Evolutionary conservation across 495 filamentous ascomycete species (phyloP).

Genomic region (Staphylotrichum longicolle): DNA sequence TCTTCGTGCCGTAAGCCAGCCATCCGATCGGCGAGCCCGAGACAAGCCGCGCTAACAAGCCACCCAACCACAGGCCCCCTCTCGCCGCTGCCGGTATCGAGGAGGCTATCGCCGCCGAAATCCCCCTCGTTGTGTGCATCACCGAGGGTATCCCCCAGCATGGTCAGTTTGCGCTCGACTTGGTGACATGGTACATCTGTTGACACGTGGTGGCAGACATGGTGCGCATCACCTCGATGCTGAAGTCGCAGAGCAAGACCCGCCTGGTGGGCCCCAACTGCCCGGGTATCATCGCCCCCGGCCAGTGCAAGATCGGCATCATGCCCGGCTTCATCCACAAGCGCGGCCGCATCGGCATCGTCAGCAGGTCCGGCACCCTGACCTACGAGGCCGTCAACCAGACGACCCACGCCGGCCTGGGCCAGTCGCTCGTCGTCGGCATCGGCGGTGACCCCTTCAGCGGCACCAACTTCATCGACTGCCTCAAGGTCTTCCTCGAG

Average conservation of each 20-base stretch:
- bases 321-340: slow-evolving; percentile 99
- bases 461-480: slow-evolving; percentile 99
- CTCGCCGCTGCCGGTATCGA: slow-evolving; percentile 93
- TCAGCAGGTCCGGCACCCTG: slow-evolving; percentile 95
- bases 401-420: slow-evolving; percentile 93
- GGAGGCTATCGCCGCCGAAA: slow-evolving; percentile 89
- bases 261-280: slow-evolving; percentile 97
- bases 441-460: slow-evolving; percentile 99
- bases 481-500: slow-evolving; percentile 92
- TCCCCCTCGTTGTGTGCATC: slow-evolving; percentile 93
- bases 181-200: background rate
- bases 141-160: slow-evolving; percentile 98
- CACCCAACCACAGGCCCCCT: slow-evolving; percentile 61
- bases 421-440: slow-evolving; percentile 95
- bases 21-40: background rate
- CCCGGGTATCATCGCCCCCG: slow-evolving; percentile 94
- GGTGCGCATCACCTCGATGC: slow-evolving; percentile 97
- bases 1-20: slow-evolving; percentile 86
- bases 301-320: slow-evolving; percentile 99
- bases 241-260: slow-evolving; percentile 97
- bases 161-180: slow-evolving; percentile 52
- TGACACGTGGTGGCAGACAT: slow-evolving; percentile 63
- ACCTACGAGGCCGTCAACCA: slow-evolving; percentile 99
- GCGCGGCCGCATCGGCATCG: slow-evolving; percentile 96
- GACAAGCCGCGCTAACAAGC: slow-evolving; percentile 2